Evolutionary conservation across 768 basidiomycete species (phyloP).

Genomic region (Boletus bicolor): DNA sequence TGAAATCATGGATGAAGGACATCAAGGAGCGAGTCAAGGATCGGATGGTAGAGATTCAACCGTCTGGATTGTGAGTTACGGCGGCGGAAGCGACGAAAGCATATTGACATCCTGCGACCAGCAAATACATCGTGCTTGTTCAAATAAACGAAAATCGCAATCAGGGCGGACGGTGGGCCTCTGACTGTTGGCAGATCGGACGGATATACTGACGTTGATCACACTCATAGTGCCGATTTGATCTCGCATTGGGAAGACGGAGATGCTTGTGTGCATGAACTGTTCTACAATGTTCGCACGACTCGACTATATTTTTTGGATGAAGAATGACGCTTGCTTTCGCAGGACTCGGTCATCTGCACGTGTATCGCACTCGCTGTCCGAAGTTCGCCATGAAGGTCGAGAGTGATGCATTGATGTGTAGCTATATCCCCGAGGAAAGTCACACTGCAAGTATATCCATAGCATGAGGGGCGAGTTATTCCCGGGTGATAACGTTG

Average conservation of each 20-base stretch:
- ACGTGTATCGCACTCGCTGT: slow-evolving; percentile 62
- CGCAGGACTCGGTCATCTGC: slow-evolving; percentile 69
- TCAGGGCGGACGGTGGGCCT: slow-evolving; percentile 75
- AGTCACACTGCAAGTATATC: slow-evolving; percentile 20
- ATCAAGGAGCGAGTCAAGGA: slow-evolving; percentile 83
- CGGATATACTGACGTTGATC: slow-evolving; percentile 5
- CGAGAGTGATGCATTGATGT: slow-evolving; percentile 17
- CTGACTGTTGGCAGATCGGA: not conserved
- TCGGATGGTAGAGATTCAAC: slow-evolving; percentile 80
- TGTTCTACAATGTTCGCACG: slow-evolving; percentile 69
- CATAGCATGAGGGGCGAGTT: slow-evolving; percentile 14
- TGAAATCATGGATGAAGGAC: slow-evolving; percentile 77
- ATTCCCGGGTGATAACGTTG: slow-evolving; percentile 16
- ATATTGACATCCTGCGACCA: slow-evolving; percentile 32
- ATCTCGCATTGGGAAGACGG: slow-evolving; percentile 87
- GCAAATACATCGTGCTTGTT: slow-evolving; percentile 85
- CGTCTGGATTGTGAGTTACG: slow-evolving; percentile 71
- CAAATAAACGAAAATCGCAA: slow-evolving; percentile 83
- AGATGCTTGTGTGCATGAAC: slow-evolving; percentile 73
- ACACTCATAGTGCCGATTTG: slow-evolving; percentile 62
- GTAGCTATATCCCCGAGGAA: slow-evolving; percentile 25
- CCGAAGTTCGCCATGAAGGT: slow-evolving; percentile 39
- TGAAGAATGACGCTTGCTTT: slow-evolving; percentile 8
- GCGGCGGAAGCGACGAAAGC: not conserved
- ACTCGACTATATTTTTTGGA: slow-evolving; percentile 7